Evolutionary conservation across 257 asterid genomes (phyloP), one percentile per base, ranked within the genome.

Genomic region (Jaltomata sinuosa): DNA sequence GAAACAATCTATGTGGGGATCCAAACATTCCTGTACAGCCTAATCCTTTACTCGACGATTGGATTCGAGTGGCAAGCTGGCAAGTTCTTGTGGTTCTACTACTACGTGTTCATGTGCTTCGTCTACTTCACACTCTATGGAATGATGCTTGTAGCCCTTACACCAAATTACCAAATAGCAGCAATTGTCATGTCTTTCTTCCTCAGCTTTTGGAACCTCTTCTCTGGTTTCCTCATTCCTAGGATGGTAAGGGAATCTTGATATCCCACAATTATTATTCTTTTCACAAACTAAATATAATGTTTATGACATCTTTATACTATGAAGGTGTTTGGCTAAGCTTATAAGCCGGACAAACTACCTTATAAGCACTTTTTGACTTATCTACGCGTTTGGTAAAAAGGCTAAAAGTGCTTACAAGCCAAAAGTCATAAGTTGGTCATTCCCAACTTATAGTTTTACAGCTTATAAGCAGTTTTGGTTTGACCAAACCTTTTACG

Each of bases 191-290:
- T 92, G 93, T 92, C 95, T 6, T 92, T 91, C 85, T 92, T 92
- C 93, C 93, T 92, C 87, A 92, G 93, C 85, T 90, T 92, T 80
- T 92, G 95, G 95, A 92, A 92, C 80, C 92, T 92, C 85, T 92
- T 92, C 89, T 90, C 93, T 16, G 95, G 95, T 84, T 92, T 92
- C 88, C 95, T 92, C 89, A 90, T 92, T 84, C 91, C 93, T 8
- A 87, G 95, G 84, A 92, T 86, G 93, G 95, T 92, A 88, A 88
- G 83, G 32, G 10, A 19, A 36, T 50, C 36, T 42, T 36, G 53
- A 57, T 29, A 55, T 40, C 27, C 27, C 59, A 25, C 55, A 36
- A 34, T 31, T 47, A n/a, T 45, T 45, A 15, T 67, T 21, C 55
- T n/a, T n/a, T 15, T 25, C 83, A 45, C 45, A 81, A 38, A 55